phyloP scores from a whole-genome alignment of 495 filamentous ascomycete species.

The Astrocystis sublimbata region DNA sequence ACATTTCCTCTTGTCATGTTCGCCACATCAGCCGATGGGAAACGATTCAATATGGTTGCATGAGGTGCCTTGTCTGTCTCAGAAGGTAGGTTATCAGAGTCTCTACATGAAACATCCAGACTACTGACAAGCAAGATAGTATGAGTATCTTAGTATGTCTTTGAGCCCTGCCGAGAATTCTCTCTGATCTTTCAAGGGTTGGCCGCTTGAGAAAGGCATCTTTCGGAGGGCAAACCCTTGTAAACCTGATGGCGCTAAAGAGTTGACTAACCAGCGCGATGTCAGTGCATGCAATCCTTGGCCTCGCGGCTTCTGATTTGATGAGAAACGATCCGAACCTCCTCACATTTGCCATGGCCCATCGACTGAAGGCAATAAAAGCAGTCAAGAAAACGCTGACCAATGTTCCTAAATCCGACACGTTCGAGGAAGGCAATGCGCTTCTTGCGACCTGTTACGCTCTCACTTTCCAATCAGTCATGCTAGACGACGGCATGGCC shows the following conservation, averaged over 20 bases:
- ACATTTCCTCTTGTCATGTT: constrained; percentile 58
- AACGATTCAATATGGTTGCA: constrained; percentile 60
- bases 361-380: constrained; percentile 59
- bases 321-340: constrained; percentile 36
- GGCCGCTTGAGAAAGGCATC: neutral
- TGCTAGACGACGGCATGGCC: constrained; percentile 59
- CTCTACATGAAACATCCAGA: neutral
- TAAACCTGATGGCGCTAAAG: neutral
- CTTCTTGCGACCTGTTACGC: constrained; percentile 60
- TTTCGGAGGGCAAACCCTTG: neutral
- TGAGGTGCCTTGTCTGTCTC: constrained; percentile 56
- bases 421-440: constrained; percentile 48
- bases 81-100: constrained; percentile 53
- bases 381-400: constrained; percentile 51
- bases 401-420: constrained; percentile 33
- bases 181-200: neutral
- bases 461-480: constrained; percentile 60
- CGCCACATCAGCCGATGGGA: constrained; percentile 61
- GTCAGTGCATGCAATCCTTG: constrained; percentile 59
- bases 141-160: constrained; percentile 47
- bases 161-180: neutral
- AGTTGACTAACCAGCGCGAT: neutral
- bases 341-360: constrained; percentile 46
- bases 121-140: constrained; percentile 28
- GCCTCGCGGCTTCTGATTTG: constrained; percentile 57